phyloP scores from a whole-genome alignment of 805 yeast species.

The Candida stauntonica region DNA sequence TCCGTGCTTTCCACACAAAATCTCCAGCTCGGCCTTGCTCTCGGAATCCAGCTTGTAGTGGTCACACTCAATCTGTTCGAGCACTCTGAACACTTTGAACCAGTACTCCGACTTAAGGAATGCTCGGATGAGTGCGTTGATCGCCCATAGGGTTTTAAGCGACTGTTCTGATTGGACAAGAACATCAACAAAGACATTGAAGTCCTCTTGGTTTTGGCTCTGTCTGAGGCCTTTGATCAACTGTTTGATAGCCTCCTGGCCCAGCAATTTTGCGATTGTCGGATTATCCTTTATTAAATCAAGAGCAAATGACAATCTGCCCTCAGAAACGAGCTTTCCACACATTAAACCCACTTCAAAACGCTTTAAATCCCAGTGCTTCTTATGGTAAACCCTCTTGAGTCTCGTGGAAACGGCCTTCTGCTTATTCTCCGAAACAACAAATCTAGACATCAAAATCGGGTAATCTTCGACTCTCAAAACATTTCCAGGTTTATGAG shows the following conservation, averaged over 20 bases:
- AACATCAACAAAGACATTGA: slow-evolving; percentile 3
- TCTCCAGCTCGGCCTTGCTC: neutral
- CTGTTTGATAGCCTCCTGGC: slow-evolving; percentile 13
- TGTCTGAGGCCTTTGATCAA: slow-evolving; percentile 4
- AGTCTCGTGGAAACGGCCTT: slow-evolving; percentile 4
- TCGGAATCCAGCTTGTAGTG: neutral
- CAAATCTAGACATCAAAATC: slow-evolving; percentile 7
- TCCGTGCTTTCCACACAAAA: neutral
- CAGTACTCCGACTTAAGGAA: slow-evolving; percentile 12
- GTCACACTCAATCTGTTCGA: neutral
- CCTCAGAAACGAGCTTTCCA: slow-evolving; percentile 9
- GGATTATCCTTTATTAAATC: slow-evolving; percentile 4
- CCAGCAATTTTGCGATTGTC: slow-evolving; percentile 1
- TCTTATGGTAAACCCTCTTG: slow-evolving; percentile 2
- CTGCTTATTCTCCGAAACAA: slow-evolving; percentile 6
- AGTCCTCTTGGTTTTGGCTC: neutral
- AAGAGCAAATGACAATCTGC: slow-evolving; percentile 5
- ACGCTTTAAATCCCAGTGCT: slow-evolving; percentile 7
- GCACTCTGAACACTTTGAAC: slow-evolving; percentile 14
- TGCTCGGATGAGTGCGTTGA: slow-evolving; percentile 1
- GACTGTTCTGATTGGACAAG: neutral
- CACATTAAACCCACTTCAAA: slow-evolving; percentile 16
- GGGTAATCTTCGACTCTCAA: slow-evolving; percentile 17
- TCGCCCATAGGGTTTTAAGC: slow-evolving; percentile 1
- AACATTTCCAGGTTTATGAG: slow-evolving; percentile 1